A percentile compares a stretch with the other conserved stretches of the same genome.
Evolutionary conservation across 2,329 filamentous ascomycete genomes (phyloP).

Genomic region (Fusarium cyanostomum): DNA sequence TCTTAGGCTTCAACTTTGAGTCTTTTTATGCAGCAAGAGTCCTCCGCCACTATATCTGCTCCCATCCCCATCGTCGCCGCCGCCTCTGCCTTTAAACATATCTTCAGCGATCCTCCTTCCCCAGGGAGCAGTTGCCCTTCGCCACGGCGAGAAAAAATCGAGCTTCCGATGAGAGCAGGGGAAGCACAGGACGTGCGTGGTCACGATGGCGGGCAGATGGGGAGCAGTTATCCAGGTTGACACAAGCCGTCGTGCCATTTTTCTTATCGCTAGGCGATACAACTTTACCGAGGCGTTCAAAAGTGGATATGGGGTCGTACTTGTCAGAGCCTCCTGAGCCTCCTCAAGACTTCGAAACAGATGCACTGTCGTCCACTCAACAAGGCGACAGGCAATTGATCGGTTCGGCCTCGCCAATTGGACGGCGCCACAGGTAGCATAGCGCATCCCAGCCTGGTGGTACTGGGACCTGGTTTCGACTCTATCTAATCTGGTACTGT

Average conservation of each 20-base stretch:
- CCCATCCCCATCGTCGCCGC: background rate
- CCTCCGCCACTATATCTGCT: constrained; percentile 16
- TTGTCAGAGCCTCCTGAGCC: constrained; percentile 23
- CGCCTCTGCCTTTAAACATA: background rate
- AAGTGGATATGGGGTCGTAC: constrained; percentile 21
- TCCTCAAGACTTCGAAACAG: constrained; percentile 8
- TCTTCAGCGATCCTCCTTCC: constrained; percentile 12
- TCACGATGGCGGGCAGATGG: background rate
- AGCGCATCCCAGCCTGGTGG: constrained; percentile 34
- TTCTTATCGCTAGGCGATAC: constrained; percentile 13
- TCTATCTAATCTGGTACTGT: constrained; percentile 27
- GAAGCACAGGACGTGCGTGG: background rate
- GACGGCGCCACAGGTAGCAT: constrained; percentile 20
- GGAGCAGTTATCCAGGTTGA: constrained; percentile 11
- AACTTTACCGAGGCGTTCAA: constrained; percentile 25
- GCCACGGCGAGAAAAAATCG: constrained; percentile 13
- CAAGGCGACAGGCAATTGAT: constrained; percentile 20
- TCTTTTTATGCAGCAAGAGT: background rate
- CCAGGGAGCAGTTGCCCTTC: constrained; percentile 14
- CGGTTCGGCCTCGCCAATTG: constrained; percentile 29
- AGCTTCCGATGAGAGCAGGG: constrained; percentile 1
- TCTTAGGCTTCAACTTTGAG: constrained; percentile 8
- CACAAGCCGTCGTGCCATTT: constrained; percentile 30
- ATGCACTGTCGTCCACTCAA: constrained; percentile 1
- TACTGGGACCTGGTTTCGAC: constrained; percentile 23